Evolutionary conservation across 768 basidiomycete genomes (phyloP).

Genomic region (Leucosporidium creatinivorum): DNA sequence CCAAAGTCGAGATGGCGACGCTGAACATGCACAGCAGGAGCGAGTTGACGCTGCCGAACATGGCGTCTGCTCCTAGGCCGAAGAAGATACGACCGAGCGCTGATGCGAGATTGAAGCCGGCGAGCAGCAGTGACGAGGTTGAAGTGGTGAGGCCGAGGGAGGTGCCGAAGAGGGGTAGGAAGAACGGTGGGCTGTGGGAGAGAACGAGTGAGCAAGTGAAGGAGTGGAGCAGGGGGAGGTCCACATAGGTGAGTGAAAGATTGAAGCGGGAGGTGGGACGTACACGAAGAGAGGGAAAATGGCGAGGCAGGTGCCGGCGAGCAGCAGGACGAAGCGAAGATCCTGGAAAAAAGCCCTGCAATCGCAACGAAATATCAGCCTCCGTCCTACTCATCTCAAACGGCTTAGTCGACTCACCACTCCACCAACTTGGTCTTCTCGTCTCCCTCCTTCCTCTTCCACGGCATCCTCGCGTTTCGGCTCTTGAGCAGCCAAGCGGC

Average conservation of each 20-base stretch:
- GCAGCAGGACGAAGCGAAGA: slow-evolving; percentile 24
- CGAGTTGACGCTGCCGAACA: slow-evolving; percentile 38
- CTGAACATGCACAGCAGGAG: slow-evolving; percentile 32
- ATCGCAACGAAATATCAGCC: neutral
- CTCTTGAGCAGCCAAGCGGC: slow-evolving; percentile 29
- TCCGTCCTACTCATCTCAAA: neutral
- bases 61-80: slow-evolving; percentile 33
- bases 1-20: slow-evolving; percentile 31
- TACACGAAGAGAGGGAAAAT: slow-evolving; percentile 37
- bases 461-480: slow-evolving; percentile 11
- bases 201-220: too few species aligned
- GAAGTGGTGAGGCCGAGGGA: slow-evolving; percentile 30
- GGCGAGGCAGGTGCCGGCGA: slow-evolving; percentile 24
- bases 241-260: too few species aligned
- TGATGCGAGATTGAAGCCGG: slow-evolving; percentile 38
- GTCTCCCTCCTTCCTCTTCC: neutral
- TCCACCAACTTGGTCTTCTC: slow-evolving; percentile 29
- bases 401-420: too few species aligned
- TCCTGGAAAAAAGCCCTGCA: slow-evolving; percentile 32
- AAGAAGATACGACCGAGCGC: slow-evolving; percentile 35
- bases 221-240: too few species aligned
- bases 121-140: slow-evolving; percentile 26
- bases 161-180: slow-evolving; percentile 37
- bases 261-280: neutral
- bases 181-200: slow-evolving; percentile 5